Conservation (phyloP, 2,329 filamentous ascomycete species). For the Calonectria crousiana region DNA sequence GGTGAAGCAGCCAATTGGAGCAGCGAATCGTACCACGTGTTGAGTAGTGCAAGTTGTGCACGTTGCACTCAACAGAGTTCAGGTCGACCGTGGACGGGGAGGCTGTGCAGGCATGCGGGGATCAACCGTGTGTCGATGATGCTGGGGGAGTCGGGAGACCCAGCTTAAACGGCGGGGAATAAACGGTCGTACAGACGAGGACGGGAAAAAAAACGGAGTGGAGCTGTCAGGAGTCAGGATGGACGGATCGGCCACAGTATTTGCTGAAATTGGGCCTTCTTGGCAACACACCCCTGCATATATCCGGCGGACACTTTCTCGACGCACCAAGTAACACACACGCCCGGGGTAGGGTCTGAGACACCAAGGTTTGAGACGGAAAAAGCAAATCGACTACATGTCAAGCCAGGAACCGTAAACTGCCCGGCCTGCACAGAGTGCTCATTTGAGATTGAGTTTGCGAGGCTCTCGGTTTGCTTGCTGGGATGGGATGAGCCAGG, state of each 20-base stretch:
- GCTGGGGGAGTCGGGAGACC: not conserved
- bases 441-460: not conserved
- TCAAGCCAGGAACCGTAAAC: not conserved
- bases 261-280: not conserved
- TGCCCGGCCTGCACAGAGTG: not conserved
- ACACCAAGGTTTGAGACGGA: not conserved
- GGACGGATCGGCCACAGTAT: not conserved
- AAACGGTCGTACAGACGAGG: not conserved
- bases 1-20: not conserved
- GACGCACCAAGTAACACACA: not conserved
- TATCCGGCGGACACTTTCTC: not conserved
- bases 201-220: not conserved
- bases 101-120: not conserved
- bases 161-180: not conserved
- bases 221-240: not conserved
- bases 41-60: not conserved
- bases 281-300: not conserved
- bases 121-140: not conserved
- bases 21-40: not conserved
- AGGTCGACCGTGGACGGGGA: constrained; percentile 4
- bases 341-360: not conserved
- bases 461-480: not conserved
- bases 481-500: too few relatives aligned
- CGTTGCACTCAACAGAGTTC: constrained; percentile 10
- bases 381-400: constrained; percentile 7